A percentile compares a stretch with the other conserved stretches of the same genome.
phyloP scores from a whole-genome alignment of 352 stramenopile genomes.

The Pythium aquatile region DNA sequence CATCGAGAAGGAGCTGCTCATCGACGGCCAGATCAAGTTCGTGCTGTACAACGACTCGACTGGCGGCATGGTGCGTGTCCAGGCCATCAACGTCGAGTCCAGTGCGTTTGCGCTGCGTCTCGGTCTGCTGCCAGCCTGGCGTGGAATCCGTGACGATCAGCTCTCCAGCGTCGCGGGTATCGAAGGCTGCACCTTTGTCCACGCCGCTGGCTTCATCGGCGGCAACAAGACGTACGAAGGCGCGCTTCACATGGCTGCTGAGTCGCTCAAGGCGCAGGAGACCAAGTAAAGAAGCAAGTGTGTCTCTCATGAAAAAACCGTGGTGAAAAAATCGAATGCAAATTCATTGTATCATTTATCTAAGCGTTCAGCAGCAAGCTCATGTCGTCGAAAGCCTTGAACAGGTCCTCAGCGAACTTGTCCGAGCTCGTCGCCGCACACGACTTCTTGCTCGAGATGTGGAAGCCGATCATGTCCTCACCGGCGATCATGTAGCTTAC shows the following conservation, averaged over 20 bases:
- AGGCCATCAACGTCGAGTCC: constrained; percentile 94
- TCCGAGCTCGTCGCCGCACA: constrained; percentile 70
- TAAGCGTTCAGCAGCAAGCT: constrained; percentile 38
- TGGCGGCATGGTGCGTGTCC: constrained; percentile 93
- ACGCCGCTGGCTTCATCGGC: constrained; percentile 98
- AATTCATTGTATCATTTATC: constrained; percentile 9
- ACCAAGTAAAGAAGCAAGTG: constrained; percentile 3
- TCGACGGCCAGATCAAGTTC: constrained; percentile 93
- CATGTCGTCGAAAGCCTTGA: constrained; percentile 81
- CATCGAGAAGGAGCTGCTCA: constrained; percentile 91
- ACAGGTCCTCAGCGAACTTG: constrained; percentile 78
- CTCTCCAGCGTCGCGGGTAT: constrained; percentile 89
- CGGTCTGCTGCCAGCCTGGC: constrained; percentile 89
- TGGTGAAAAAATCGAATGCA: constrained; percentile 3
- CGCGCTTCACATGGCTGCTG: constrained; percentile 92
- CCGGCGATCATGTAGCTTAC: constrained; percentile 91
- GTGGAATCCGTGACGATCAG: constrained; percentile 93
- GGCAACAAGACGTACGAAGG: constrained; percentile 96
- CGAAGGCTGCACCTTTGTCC: constrained; percentile 94
- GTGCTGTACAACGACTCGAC: constrained; percentile 95
- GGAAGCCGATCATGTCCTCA: constrained; percentile 89
- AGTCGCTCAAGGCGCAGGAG: constrained; percentile 46
- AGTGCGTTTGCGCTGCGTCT: constrained; percentile 93
- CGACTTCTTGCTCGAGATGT: constrained; percentile 89
- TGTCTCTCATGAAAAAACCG: background rate